phyloP scores from a whole-genome alignment of 805 yeast species.

The Teunomyces pallodes region DNA sequence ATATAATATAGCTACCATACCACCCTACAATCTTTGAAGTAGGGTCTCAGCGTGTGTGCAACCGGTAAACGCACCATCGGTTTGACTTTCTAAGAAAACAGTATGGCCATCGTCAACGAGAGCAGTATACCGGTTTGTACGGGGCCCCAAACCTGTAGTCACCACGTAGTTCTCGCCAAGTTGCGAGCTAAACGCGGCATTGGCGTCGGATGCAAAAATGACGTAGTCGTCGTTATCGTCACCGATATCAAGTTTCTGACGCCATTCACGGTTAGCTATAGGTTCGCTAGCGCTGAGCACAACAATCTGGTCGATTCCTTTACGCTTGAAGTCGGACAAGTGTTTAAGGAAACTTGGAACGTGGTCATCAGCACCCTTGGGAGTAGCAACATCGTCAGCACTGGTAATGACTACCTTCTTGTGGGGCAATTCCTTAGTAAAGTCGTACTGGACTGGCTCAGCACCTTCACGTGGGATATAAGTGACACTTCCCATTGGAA shows the following conservation, averaged over 20 bases:
- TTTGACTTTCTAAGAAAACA: slow-evolving; percentile 15
- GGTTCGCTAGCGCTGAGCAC: slow-evolving; percentile 13
- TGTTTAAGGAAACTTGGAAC: slow-evolving; percentile 11
- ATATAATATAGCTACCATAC: background rate
- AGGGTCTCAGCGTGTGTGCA: slow-evolving; percentile 22
- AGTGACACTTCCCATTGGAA: slow-evolving; percentile 17
- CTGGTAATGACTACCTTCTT: slow-evolving; percentile 11
- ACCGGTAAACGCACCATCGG: slow-evolving; percentile 21
- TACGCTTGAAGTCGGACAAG: slow-evolving; percentile 12
- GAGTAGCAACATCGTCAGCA: slow-evolving; percentile 10
- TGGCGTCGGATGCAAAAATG: slow-evolving; percentile 14
- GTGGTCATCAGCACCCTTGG: slow-evolving; percentile 9
- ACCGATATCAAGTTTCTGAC: slow-evolving; percentile 8
- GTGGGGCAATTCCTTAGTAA: slow-evolving; percentile 21
- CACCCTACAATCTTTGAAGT: slow-evolving; percentile 17
- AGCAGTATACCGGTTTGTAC: slow-evolving; percentile 13
- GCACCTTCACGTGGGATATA: slow-evolving; percentile 5
- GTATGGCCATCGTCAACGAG: slow-evolving; percentile 19
- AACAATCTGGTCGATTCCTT: slow-evolving; percentile 12
- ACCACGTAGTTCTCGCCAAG: slow-evolving; percentile 12
- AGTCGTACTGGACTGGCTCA: slow-evolving; percentile 21
- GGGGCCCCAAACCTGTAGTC: slow-evolving; percentile 7
- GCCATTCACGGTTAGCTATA: slow-evolving; percentile 10
- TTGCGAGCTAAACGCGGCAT: slow-evolving; percentile 9
- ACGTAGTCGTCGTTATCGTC: slow-evolving; percentile 12